Conservation (phyloP, 1,139 yeast genomes). For the Arxiozyma heterogenica region DNA sequence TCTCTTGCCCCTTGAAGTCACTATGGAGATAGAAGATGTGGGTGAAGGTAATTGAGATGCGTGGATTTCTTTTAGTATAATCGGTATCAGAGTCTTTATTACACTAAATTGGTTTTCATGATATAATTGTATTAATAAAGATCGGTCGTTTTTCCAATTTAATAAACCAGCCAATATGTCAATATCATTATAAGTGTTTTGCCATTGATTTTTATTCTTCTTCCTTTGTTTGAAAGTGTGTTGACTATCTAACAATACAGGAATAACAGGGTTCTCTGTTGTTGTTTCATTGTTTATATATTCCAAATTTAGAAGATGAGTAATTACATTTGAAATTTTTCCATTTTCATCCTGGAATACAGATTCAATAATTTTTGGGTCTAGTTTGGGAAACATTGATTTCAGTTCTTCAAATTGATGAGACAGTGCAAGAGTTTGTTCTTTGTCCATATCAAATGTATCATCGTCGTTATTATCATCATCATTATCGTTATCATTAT, state of each 20-base stretch:
- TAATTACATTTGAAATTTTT: background rate
- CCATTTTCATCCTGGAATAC: slow-evolving; percentile 9
- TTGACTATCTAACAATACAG: background rate
- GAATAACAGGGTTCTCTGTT: background rate
- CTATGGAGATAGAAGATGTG: background rate
- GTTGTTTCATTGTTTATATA: background rate
- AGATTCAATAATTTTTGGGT: slow-evolving; percentile 1
- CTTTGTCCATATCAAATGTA: background rate
- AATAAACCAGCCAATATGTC: background rate
- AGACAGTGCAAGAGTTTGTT: background rate
- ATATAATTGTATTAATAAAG: background rate
- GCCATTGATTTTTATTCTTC: slow-evolving; percentile 11
- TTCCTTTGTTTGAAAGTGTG: background rate
- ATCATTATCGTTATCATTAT: slow-evolving; percentile 1
- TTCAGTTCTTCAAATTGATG: slow-evolving; percentile 2
- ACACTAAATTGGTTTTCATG: slow-evolving; percentile 2
- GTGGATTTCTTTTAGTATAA: background rate
- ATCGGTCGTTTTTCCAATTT: background rate
- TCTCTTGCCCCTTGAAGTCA: background rate
- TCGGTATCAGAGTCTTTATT: background rate
- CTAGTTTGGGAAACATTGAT: slow-evolving; percentile 13
- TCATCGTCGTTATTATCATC: slow-evolving; percentile 2
- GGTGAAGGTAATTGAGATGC: background rate
- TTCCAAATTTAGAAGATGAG: slow-evolving; percentile 15
- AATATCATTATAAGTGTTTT: slow-evolving; percentile 26